Conservation (phyloP, 371 early-diverging fungal species). For the Mycotypha africana region DNA sequence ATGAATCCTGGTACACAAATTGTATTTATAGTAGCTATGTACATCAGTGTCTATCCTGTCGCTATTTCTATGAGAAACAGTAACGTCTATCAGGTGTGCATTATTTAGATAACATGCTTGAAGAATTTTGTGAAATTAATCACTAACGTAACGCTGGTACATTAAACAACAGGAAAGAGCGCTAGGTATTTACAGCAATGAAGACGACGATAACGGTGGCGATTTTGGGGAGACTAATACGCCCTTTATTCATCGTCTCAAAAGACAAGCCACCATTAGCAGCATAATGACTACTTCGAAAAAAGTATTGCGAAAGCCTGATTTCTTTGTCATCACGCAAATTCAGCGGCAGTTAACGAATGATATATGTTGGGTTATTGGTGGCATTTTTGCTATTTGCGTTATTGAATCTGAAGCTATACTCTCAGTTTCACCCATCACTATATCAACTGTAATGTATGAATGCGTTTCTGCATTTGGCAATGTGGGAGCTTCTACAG, state of each 20-base stretch:
- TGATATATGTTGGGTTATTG: conserved; percentile 44
- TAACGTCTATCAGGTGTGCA: conserved; percentile 30
- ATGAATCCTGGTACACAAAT: conserved; percentile 28
- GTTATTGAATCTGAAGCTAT: conserved; percentile 27
- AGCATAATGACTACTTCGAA: conserved; percentile 33
- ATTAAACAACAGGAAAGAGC: conserved; percentile 42
- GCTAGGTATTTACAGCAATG: conserved; percentile 36
- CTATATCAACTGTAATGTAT: conserved; percentile 33
- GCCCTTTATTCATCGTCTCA: conserved; percentile 16
- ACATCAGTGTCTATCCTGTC: conserved; percentile 33
- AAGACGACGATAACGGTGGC: conserved; percentile 13
- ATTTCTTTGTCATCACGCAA: conserved; percentile 43
- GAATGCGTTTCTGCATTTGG: conserved; percentile 48
- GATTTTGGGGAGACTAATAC: conserved; percentile 5
- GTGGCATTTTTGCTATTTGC: conserved; percentile 28
- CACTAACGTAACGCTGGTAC: no score
- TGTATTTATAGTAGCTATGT: conserved; percentile 32
- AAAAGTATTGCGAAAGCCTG: conserved; percentile 30
- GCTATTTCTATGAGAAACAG: conserved; percentile 36
- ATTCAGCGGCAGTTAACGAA: conserved; percentile 43
- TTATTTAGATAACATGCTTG: neutral
- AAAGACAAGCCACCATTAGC: conserved; percentile 27
- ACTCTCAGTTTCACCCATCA: conserved; percentile 33
- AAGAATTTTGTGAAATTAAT: no score
- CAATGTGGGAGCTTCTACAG: conserved; percentile 37